Conservation (phyloP, 2,329 filamentous ascomycete species). For the Amauroascus verrucosus region DNA sequence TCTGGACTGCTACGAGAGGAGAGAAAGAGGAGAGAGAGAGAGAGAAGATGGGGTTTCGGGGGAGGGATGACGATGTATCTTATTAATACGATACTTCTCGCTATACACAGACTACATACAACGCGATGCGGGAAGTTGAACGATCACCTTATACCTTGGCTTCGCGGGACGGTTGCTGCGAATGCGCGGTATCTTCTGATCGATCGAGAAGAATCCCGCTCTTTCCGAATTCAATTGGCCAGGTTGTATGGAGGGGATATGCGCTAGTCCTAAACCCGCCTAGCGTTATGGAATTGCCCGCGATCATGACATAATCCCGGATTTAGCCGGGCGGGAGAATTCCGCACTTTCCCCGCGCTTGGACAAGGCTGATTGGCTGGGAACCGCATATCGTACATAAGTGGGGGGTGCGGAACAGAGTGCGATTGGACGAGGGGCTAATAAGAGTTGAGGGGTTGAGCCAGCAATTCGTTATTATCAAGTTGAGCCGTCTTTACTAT, state of each 20-base stretch:
- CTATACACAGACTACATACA: not conserved
- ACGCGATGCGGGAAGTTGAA: not conserved
- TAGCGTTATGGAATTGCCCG: not conserved
- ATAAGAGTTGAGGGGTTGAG: not conserved
- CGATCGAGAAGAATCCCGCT: not conserved
- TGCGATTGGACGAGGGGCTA: not conserved
- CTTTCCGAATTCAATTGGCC: not conserved
- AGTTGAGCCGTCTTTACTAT: not conserved
- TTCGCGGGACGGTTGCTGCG: not conserved
- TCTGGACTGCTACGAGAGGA: not conserved
- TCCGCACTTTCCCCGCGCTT: slow-evolving; percentile 7
- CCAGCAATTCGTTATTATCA: not conserved
- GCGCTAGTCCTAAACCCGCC: not conserved
- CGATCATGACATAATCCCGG: slow-evolving; percentile 5
- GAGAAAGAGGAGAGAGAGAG: not conserved
- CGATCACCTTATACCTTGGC: not conserved
- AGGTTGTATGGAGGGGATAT: not conserved
- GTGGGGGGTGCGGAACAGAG: not conserved
- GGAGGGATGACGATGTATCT: slow-evolving; percentile 1
- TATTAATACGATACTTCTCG: not conserved
- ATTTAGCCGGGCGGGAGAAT: slow-evolving; percentile 14
- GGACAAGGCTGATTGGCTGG: slow-evolving; percentile 4
- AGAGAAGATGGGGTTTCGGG: not conserved
- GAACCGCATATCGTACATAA: not conserved
- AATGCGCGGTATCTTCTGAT: slow-evolving; percentile 2